Percentiles rank a stretch among this genome's conserved stretches.
These are phyloP conservation scores for Apiotrichum sp. DNA, from an alignment of 1,284 basidiomycete genomes.

Conservation along the genomic window DNA sequence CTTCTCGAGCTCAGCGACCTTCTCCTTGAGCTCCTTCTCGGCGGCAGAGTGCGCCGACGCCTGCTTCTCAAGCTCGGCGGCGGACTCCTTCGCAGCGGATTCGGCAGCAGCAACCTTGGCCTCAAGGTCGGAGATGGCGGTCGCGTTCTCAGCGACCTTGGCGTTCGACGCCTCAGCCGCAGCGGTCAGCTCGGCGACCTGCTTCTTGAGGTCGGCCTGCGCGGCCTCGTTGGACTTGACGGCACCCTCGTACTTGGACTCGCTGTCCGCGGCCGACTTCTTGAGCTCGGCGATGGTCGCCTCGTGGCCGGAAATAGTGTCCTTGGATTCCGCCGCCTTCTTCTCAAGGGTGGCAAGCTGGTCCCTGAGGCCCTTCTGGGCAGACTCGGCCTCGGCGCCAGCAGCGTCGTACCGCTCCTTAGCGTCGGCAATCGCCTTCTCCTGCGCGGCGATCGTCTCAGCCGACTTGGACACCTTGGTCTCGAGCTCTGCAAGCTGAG, in stretches of 20 bases:
- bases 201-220: not conserved
- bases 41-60: slow-evolving; percentile 4
- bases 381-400: not conserved
- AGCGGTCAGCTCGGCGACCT: not conserved
- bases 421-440: slow-evolving; percentile 19
- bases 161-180: not conserved
- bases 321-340: not conserved
- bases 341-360: not conserved
- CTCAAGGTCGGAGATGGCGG: not conserved
- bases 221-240: not conserved
- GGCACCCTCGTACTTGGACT: slow-evolving; percentile 11
- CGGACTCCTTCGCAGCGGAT: not conserved
- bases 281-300: slow-evolving; percentile 20
- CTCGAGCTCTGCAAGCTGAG: not conserved
- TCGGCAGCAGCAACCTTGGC: slow-evolving; percentile 1
- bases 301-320: slow-evolving; percentile 5
- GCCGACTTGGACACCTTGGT: not conserved
- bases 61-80: not conserved
- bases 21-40: not conserved
- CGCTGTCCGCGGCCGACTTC: slow-evolving; percentile 15
- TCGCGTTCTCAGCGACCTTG: not conserved
- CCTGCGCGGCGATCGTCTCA: slow-evolving; percentile 6
- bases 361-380: not conserved
- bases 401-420: slow-evolving; percentile 15
- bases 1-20: not conserved